phyloP scores from a whole-genome alignment of 1,284 basidiomycete genomes.

The Heterobasidion parviporum region DNA sequence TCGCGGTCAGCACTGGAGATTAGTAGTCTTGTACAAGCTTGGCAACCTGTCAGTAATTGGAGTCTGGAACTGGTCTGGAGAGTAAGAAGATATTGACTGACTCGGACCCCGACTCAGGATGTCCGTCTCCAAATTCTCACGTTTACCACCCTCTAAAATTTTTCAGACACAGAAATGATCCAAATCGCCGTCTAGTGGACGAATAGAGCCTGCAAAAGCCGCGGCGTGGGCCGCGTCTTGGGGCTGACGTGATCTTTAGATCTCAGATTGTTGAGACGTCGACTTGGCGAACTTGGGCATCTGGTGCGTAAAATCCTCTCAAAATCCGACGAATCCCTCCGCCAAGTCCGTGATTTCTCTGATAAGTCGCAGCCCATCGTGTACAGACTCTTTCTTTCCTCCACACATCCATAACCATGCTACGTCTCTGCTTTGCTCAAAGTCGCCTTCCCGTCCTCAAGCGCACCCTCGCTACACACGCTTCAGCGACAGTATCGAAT shows the following conservation, averaged over 20 bases:
- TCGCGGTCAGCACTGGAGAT: too few species aligned
- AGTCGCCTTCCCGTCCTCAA: conserved; percentile 15
- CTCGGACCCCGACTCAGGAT: neutral
- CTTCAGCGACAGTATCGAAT: conserved; percentile 23
- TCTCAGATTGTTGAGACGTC: neutral
- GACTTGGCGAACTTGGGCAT: neutral
- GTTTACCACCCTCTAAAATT: conserved; percentile 14
- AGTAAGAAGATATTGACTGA: too few species aligned
- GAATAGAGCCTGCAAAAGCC: too few species aligned
- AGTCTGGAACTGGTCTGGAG: too few species aligned
- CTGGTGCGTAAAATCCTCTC: neutral
- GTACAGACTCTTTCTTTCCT: neutral
- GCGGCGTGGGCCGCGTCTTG: too few species aligned
- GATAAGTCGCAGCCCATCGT: neutral
- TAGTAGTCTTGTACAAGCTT: too few species aligned
- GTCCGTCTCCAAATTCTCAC: neutral
- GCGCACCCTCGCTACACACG: conserved; percentile 58
- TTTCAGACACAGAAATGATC: conserved; percentile 15
- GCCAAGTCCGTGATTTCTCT: neutral
- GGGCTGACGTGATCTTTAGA: neutral
- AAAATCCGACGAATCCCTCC: neutral
- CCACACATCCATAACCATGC: conserved; percentile 15
- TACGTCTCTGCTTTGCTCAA: conserved; percentile 15
- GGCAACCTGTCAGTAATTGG: too few species aligned
- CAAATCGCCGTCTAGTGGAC: conserved; percentile 5